These are phyloP conservation scores for Pichia exigua DNA, from an alignment of 805 yeast species.

Conservation along the genomic window DNA sequence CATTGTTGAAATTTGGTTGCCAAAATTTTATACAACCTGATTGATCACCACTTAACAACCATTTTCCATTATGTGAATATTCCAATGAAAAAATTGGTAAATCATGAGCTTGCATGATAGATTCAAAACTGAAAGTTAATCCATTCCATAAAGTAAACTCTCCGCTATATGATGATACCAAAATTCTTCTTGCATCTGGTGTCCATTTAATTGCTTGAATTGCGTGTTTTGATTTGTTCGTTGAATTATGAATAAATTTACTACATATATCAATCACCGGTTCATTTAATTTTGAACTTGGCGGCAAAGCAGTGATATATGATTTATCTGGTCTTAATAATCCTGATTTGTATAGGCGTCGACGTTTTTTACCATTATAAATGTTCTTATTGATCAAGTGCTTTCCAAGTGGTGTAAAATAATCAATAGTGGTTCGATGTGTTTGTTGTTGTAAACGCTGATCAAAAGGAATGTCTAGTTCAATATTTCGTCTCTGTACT, in stretches of 20 bases:
- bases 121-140: conserved; percentile 87
- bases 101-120: conserved; percentile 98
- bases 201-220: conserved; percentile 92
- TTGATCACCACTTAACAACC: conserved; percentile 92
- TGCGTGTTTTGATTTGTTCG: conserved; percentile 87
- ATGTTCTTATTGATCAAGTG: conserved; percentile 45
- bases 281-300: conserved; percentile 43
- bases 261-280: conserved; percentile 60
- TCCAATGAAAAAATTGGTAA: conserved; percentile 70
- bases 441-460: conserved; percentile 7
- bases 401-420: conserved; percentile 65
- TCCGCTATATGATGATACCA: conserved; percentile 88
- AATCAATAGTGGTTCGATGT: conserved; percentile 60
- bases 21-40: conserved; percentile 88
- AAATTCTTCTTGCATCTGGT: conserved; percentile 85
- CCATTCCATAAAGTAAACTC: conserved; percentile 98
- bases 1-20: conserved; percentile 98
- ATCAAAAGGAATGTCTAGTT: not conserved
- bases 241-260: conserved; percentile 83
- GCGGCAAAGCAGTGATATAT: conserved; percentile 54
- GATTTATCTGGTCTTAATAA: conserved; percentile 61
- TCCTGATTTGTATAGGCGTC: conserved; percentile 34
- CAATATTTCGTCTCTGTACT: not conserved
- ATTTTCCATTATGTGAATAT: conserved; percentile 86
- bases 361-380: conserved; percentile 30